A percentile compares a stretch with the other conserved stretches of the same genome.
Evolutionary conservation across 148 eudicot genomes (phyloP).

Genomic region (Pouteria glomerata): DNA sequence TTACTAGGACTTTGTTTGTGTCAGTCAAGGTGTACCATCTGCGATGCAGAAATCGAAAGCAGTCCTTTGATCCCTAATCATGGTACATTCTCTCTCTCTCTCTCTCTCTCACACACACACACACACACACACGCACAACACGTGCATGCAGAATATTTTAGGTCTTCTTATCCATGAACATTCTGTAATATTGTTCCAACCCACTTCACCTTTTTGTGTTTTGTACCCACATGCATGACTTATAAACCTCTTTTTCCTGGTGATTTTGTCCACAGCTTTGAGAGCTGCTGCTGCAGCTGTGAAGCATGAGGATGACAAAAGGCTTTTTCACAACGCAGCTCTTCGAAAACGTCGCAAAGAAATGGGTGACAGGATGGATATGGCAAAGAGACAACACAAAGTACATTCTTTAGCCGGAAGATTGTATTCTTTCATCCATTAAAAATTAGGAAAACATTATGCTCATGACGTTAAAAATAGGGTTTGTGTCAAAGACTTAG

Average conservation of each 20-base stretch:
- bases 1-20: slow-evolving; percentile 20
- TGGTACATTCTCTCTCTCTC: slow-evolving; percentile 35
- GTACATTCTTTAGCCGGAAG: slow-evolving; percentile 10
- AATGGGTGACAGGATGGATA: slow-evolving; percentile 47
- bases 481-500: too few relatives aligned
- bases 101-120: too few relatives aligned
- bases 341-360: slow-evolving; percentile 81
- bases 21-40: slow-evolving; percentile 76
- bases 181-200: neutral
- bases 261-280: slow-evolving; percentile 44
- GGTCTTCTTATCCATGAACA: neutral
- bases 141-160: too few relatives aligned
- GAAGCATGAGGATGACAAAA: slow-evolving; percentile 71
- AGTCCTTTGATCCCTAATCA: slow-evolving; percentile 66
- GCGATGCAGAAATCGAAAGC: slow-evolving; percentile 58
- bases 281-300: slow-evolving; percentile 88
- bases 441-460: neutral
- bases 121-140: too few relatives aligned
- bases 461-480: neutral
- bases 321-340: slow-evolving; percentile 71
- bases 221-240: neutral
- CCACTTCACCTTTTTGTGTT: neutral
- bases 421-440: neutral
- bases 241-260: too few relatives aligned
- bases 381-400: slow-evolving; percentile 32